Percentiles rank a stretch among this genome's conserved stretches.
Evolutionary conservation across 192 early-diverging fungal genomes (phyloP).

Genomic region (Obelidium mucronatum): DNA sequence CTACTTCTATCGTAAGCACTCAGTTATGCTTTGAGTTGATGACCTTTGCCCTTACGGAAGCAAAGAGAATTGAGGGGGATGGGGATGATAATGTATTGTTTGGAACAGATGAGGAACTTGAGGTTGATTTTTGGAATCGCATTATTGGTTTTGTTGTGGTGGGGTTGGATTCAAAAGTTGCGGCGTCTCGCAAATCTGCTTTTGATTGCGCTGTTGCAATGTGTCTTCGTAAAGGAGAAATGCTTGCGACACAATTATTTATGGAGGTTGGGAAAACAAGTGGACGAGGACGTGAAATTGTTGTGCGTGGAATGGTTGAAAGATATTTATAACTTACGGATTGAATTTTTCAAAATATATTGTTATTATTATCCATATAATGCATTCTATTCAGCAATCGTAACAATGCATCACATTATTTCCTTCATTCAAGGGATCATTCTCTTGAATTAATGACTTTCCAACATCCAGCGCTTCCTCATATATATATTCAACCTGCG

Average conservation of each 20-base stretch:
- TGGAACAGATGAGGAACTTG: neutral
- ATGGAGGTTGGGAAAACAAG: slow-evolving; percentile 13
- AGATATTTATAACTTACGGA: neutral
- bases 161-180: slow-evolving; percentile 19
- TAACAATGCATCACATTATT: slow-evolving; percentile 30
- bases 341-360: neutral
- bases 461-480: slow-evolving; percentile 30
- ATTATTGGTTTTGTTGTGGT: neutral
- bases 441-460: slow-evolving; percentile 19
- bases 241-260: neutral
- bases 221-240: neutral
- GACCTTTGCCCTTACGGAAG: neutral
- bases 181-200: slow-evolving; percentile 18
- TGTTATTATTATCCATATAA: neutral
- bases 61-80: slow-evolving; percentile 1
- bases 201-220: slow-evolving; percentile 33
- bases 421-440: slow-evolving; percentile 25
- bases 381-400: neutral
- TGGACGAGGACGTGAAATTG: neutral
- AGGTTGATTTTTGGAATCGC: slow-evolving; percentile 11
- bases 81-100: slow-evolving; percentile 11
- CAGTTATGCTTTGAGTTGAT: slow-evolving; percentile 7
- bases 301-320: slow-evolving; percentile 30
- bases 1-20: neutral
- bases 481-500: slow-evolving; percentile 24